Evolutionary conservation across 331 rosid species (phyloP).

Genomic region (Malus hybrid): DNA sequence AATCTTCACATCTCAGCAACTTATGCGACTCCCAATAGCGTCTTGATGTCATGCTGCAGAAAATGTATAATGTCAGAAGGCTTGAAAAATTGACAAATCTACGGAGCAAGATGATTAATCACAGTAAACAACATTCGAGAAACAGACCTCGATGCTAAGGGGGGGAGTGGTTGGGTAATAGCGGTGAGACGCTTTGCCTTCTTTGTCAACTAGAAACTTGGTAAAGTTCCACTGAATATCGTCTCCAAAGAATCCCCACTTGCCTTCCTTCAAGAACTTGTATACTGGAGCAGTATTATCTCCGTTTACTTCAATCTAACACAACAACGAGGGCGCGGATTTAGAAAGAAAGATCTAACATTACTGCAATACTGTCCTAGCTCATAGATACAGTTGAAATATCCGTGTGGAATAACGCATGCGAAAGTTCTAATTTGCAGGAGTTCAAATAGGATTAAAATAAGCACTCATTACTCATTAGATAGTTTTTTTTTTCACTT

Average conservation of each 20-base stretch:
- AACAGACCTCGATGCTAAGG: constrained; percentile 53
- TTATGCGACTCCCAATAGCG: constrained; percentile 27
- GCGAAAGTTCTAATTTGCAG: neutral
- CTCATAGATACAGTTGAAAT: neutral
- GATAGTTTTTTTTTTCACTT: neutral
- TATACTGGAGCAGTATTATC: constrained; percentile 48
- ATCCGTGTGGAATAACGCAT: neutral
- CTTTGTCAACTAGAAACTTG: constrained; percentile 64
- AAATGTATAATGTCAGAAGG: neutral
- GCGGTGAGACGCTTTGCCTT: constrained; percentile 55
- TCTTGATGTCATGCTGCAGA: constrained; percentile 47
- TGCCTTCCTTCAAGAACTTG: constrained; percentile 50
- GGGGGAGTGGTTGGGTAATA: constrained; percentile 69
- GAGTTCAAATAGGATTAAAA: neutral
- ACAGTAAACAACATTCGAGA: neutral
- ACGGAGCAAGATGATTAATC: neutral
- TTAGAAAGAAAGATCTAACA: neutral
- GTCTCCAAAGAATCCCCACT: constrained; percentile 61
- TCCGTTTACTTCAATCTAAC: constrained; percentile 67
- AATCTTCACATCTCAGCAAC: no score
- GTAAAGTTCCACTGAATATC: constrained; percentile 75
- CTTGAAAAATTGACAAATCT: no score
- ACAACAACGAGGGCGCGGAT: neutral
- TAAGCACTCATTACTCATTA: neutral
- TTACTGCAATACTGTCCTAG: neutral